These are phyloP conservation scores for Cutaneotrichosporon curvatum DNA, from an alignment of 1,284 basidiomycete species.

Conservation along the genomic window DNA sequence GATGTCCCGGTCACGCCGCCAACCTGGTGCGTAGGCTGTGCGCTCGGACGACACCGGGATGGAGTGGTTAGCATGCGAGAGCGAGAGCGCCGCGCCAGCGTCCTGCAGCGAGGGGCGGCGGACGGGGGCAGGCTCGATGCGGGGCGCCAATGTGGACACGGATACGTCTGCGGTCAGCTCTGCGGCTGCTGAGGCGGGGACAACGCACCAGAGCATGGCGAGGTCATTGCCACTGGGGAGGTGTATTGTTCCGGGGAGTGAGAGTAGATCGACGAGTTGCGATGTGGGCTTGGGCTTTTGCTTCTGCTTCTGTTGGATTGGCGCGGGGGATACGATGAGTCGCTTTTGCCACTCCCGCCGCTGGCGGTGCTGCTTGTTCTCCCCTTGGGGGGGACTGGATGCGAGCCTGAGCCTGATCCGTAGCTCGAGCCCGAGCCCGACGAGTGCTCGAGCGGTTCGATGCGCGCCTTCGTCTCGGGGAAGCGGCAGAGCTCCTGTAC, in stretches of 20 bases:
- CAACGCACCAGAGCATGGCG: no score
- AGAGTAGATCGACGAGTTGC: no score
- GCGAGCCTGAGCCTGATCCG: no score
- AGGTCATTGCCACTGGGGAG: no score
- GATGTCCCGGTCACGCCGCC: not conserved
- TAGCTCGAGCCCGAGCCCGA: no score
- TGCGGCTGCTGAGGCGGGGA: not conserved
- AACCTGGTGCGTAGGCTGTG: constrained; percentile 7
- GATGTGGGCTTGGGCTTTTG: no score
- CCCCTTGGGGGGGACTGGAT: no score
- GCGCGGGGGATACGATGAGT: not conserved
- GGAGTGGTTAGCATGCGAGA: constrained; percentile 1
- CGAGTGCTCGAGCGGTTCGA: no score
- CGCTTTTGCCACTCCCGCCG: not conserved
- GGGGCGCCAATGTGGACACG: not conserved
- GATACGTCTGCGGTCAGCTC: not conserved
- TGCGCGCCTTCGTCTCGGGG: constrained; percentile 8
- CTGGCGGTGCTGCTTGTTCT: not conserved
- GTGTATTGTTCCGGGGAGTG: no score
- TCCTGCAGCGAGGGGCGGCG: not conserved
- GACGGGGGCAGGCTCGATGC: not conserved
- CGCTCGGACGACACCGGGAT: constrained; percentile 12
- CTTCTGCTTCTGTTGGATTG: no score
- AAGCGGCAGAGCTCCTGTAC: constrained; percentile 15
- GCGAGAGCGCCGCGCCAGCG: no score